A percentile compares a stretch with the other conserved stretches of the same genome.
These are phyloP conservation scores for Tricholoma sp. DNA, from an alignment of 768 basidiomycete species.

Conservation along the genomic window DNA sequence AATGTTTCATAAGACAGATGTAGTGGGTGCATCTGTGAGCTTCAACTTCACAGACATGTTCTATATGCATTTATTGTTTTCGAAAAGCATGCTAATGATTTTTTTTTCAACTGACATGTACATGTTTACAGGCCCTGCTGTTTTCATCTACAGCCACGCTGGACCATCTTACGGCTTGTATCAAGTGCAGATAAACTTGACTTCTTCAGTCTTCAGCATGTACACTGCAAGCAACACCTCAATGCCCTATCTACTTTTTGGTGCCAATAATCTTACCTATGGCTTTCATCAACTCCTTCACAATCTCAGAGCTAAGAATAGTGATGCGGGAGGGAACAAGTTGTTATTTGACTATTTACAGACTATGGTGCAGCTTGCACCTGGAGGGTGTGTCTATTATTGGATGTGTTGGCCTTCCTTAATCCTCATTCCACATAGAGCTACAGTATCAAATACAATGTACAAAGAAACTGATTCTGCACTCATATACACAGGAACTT, in stretches of 20 bases:
- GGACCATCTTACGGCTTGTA: constrained; percentile 41
- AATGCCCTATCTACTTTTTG: constrained; percentile 28
- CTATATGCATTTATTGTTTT: not conserved
- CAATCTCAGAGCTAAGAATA: constrained; percentile 33
- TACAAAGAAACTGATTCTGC: constrained; percentile 35
- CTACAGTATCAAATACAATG: constrained; percentile 35
- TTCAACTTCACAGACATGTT: constrained; percentile 40
- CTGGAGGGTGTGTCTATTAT: constrained; percentile 40
- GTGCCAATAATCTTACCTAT: constrained; percentile 31
- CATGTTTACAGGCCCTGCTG: constrained; percentile 35
- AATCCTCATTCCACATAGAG: constrained; percentile 19
- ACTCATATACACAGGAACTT: constrained; percentile 35
- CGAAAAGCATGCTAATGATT: not conserved
- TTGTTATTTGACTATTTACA: constrained; percentile 40
- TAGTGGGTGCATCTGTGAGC: constrained; percentile 28
- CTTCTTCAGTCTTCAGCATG: constrained; percentile 23
- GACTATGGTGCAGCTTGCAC: constrained; percentile 38
- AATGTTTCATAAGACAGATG: constrained; percentile 39
- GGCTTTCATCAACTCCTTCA: constrained; percentile 33
- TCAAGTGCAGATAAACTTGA: constrained; percentile 34
- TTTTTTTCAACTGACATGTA: not conserved
- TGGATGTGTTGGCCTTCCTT: not conserved
- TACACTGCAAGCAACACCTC: constrained; percentile 28
- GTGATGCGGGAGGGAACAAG: constrained; percentile 31
- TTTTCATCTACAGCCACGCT: constrained; percentile 37